Evolutionary conservation across 257 asterid species (phyloP), one percentile per base, ranked within the genome.

Genomic region (Agastache rugosa): DNA sequence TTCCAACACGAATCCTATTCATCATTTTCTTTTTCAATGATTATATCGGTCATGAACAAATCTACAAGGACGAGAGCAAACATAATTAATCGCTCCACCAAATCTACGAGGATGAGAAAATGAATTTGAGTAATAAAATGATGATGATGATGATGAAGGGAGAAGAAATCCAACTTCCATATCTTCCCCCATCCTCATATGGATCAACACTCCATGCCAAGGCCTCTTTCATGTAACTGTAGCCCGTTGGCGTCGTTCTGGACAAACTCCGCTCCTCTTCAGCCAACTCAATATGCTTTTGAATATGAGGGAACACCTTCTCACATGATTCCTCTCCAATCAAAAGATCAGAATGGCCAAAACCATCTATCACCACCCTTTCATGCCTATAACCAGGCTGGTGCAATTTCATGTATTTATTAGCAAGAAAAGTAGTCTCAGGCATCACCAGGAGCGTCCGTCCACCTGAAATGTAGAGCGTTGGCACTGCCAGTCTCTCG

Each of bases 261-360:
- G 31, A 15, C 64, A 8, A 22, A 6, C 55, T 56, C 9, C 6
- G 60, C n/a, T 71, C 88, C 41, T 74, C 76, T 67, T 82, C 90
- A 20, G 84, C 82, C 79, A 82, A 37, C 34, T 63, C 73, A 5
- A 88, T 74, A n/a, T 88, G 89, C 5, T 34, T 72, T 8, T 45
- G 51, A 62, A 85, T 82, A 70, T 77, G 84, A 19, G 87, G 86
- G 42, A 84, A 84, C 11, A 84, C 89, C 54, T 55, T 69, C 31
- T 77, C 64, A 27, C 5, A 2, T 1, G 89, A 82, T 20, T 82
- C 84, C 68, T 88, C 86, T 3, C 90, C 89, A 8, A 85, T 82
- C 85, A 83, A 60, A 51, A 85, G 85, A 56, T 85, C 91, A 1
- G 93, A 84, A 31, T 88, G 91, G 29, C 89, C 91, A 35, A 80